Percentiles rank a stretch among this genome's conserved stretches.
phyloP scores from a whole-genome alignment of 1,284 basidiomycete genomes.

The Microbotryum lychnidis-dioicae region DNA sequence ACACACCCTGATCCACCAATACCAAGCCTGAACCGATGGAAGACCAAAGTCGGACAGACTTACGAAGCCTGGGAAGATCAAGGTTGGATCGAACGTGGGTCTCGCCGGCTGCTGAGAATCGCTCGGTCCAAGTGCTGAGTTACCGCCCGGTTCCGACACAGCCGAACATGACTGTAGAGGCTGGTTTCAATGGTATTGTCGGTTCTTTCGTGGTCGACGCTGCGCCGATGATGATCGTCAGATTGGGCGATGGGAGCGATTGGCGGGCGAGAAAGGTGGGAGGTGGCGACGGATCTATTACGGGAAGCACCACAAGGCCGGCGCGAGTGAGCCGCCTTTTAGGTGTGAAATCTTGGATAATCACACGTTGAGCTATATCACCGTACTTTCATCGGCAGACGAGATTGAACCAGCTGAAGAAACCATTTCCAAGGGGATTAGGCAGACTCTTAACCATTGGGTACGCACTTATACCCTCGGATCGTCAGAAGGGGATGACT shows the following conservation, averaged over 20 bases:
- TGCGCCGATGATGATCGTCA: constrained; percentile 22
- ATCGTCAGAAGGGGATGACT: not conserved
- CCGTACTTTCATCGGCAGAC: not conserved
- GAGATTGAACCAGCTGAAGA: constrained; percentile 21
- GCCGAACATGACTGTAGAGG: constrained; percentile 21
- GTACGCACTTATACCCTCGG: not conserved
- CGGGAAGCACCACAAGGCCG: constrained; percentile 14
- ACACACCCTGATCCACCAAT: constrained; percentile 15
- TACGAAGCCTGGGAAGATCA: constrained; percentile 26
- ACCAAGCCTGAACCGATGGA: constrained; percentile 17
- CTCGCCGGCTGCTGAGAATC: not conserved
- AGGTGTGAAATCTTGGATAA: no score
- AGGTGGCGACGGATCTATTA: constrained; percentile 21
- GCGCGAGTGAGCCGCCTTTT: not conserved
- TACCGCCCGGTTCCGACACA: not conserved
- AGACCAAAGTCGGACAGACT: constrained; percentile 16
- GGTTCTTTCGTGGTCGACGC: constrained; percentile 10
- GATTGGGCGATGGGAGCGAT: constrained; percentile 15
- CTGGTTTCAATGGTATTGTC: constrained; percentile 27
- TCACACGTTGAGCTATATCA: not conserved
- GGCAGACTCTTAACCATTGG: constrained; percentile 27
- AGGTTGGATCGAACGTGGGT: constrained; percentile 15
- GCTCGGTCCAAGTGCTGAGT: not conserved
- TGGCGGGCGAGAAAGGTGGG: constrained; percentile 16
- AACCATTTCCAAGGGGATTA: constrained; percentile 16